Base-by-base conservation (phyloP, 179 eudicot genomes). In the Heliamphora pulchella region DNA sequence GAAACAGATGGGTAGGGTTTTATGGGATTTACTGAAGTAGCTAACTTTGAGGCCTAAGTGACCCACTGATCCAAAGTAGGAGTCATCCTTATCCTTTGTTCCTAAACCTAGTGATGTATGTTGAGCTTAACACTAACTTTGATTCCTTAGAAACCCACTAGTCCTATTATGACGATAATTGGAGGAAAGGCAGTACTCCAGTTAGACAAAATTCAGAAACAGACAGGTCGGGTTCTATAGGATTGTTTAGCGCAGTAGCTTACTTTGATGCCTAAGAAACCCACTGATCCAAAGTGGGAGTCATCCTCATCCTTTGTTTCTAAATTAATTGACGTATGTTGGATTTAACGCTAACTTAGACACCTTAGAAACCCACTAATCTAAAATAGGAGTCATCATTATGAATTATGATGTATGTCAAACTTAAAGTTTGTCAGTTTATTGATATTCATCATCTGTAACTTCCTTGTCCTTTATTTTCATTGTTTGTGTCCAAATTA, bases 361-460 rank as follows among this genome's bases (percentile, higher is more conserved):
- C 31, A 31, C 31, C 31, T 31, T 31, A 31, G 31, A 31, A 31
- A 31, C 31, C 31, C 31, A 31, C 31, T 31, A 31, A 31, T 31
- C 31, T 3, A 31, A 31, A 31, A 31, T 31, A 31, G 0, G 31
- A 31, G 31, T 31, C 31, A 31, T 31, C 31, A 31, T 31, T 31
- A 31, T 31, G 31, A 31, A 31, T 31, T 31, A 31, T 31, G 31
- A 31, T 31, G 31, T 31, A 31, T 31, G 31, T 31, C 31, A 31
- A 0, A 31, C 31, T 6, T 43, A 68, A 3, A 43, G 50, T 77
- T 31, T 31, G 51, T 47, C 5, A 76, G 51, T 7, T 44, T 51
- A 46, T 68, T 68, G 20, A 17, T 76, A 43, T 20, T 76, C 69
- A 43, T 76, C 79, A 46, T 63, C 14, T 51, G 7, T 77, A 63